Conservation (phyloP, 257 asterid genomes). For the Datura wrightii region DNA sequence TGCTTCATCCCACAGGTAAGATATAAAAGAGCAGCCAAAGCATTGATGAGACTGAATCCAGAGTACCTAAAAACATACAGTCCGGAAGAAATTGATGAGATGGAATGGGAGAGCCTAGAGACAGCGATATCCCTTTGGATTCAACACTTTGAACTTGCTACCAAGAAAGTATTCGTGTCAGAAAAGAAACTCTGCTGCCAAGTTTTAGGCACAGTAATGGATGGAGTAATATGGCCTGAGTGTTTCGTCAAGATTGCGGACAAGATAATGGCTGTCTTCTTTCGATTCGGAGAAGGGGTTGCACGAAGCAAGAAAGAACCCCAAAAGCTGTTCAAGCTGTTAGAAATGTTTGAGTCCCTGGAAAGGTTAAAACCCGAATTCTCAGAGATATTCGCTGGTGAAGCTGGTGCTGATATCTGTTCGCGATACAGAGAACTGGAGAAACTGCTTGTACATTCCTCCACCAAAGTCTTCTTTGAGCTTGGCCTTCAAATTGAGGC, state of each 20-base stretch:
- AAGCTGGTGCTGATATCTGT: slow-evolving; percentile 66
- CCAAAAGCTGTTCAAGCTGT: slow-evolving; percentile 82
- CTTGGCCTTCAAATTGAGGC: slow-evolving; percentile 82
- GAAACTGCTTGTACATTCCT: slow-evolving; percentile 73
- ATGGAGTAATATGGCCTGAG: slow-evolving; percentile 65
- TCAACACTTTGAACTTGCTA: slow-evolving; percentile 68
- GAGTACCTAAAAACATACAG: slow-evolving; percentile 70
- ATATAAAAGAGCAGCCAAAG: slow-evolving; percentile 85
- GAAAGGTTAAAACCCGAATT: slow-evolving; percentile 61
- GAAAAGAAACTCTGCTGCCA: slow-evolving; percentile 65
- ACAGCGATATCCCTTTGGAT: slow-evolving; percentile 77
- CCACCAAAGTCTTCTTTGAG: slow-evolving; percentile 70
- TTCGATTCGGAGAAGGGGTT: slow-evolving; percentile 86
- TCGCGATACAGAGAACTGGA: slow-evolving; percentile 68
- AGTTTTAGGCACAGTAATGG: slow-evolving; percentile 59
- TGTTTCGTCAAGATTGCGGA: slow-evolving; percentile 81
- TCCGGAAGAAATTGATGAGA: slow-evolving; percentile 71
- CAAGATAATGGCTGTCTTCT: slow-evolving; percentile 92
- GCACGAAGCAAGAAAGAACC: slow-evolving; percentile 82
- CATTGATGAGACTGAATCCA: slow-evolving; percentile 73
- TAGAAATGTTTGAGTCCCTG: slow-evolving; percentile 74
- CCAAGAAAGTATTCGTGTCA: slow-evolving; percentile 58
- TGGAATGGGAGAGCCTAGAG: slow-evolving; percentile 81
- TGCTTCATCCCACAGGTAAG: slow-evolving; percentile 55
- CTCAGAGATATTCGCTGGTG: slow-evolving; percentile 57